Conservation (phyloP, 306 rosid genomes). For the Quercus mongolica region DNA sequence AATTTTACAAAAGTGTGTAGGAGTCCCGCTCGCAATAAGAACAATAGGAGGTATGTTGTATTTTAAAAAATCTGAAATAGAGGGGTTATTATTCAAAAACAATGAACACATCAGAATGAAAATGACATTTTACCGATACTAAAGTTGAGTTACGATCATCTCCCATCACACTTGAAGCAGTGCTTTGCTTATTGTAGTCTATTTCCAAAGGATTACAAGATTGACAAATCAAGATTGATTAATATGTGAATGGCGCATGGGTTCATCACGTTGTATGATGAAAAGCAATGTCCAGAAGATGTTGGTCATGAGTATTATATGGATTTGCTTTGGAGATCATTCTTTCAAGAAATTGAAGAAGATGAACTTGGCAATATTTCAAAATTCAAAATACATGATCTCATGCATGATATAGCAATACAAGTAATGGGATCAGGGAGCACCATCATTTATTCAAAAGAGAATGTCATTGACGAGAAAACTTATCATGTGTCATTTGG, state of each 20-base stretch:
- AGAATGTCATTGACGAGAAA: neutral
- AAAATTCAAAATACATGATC: conserved; percentile 1
- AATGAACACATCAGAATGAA: neutral
- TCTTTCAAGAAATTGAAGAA: neutral
- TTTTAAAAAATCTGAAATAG: neutral
- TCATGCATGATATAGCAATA: conserved; percentile 21
- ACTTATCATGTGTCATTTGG: neutral
- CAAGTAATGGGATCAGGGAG: neutral
- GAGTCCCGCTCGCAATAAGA: conserved; percentile 15
- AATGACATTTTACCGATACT: neutral
- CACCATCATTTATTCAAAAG: neutral
- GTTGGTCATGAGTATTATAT: neutral
- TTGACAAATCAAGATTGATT: rapidly evolving
- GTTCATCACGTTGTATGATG: neutral
- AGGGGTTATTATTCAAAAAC: neutral
- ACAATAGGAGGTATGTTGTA: conserved; percentile 4
- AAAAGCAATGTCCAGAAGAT: neutral
- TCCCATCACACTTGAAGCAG: neutral
- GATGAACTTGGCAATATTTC: neutral
- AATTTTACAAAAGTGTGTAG: neutral
- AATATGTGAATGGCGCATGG: conserved; percentile 14
- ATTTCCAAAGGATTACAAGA: neutral
- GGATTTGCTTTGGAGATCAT: neutral
- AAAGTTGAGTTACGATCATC: neutral
- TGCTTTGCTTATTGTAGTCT: conserved; percentile 10